phyloP scores from a whole-genome alignment of 495 filamentous ascomycete species.

The Letharia lupina region DNA sequence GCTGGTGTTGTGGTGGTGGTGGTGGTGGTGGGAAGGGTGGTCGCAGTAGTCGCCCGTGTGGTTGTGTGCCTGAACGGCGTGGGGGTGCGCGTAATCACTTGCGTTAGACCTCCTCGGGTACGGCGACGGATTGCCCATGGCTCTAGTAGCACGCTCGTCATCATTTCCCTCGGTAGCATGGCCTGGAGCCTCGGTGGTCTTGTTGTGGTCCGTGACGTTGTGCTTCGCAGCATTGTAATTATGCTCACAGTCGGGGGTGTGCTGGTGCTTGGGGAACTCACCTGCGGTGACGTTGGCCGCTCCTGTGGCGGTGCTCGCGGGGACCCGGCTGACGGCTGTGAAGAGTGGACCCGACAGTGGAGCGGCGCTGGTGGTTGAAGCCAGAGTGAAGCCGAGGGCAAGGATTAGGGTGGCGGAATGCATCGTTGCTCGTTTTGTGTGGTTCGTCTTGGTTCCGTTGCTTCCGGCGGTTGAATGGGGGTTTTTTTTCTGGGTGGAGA shows the following conservation, averaged over 20 bases:
- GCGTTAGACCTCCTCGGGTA: background rate
- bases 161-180: background rate
- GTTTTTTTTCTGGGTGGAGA: background rate
- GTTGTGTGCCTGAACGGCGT: background rate
- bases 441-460: background rate
- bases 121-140: background rate
- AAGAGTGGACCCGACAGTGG: background rate
- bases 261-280: background rate
- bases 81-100: background rate
- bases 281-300: background rate
- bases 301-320: background rate
- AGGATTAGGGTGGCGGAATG: background rate
- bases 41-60: background rate
- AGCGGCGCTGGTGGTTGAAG: background rate
- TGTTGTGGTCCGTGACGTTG: background rate
- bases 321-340: background rate
- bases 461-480: background rate
- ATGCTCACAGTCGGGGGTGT: background rate
- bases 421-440: background rate
- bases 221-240: background rate
- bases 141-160: background rate
- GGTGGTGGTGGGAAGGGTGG: background rate
- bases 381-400: background rate
- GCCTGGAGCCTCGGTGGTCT: background rate
- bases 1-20: background rate